A percentile compares a stretch with the other conserved stretches of the same genome.
Conservation (phyloP, 345 rosid genomes). For the Hirschfeldia incana region DNA sequence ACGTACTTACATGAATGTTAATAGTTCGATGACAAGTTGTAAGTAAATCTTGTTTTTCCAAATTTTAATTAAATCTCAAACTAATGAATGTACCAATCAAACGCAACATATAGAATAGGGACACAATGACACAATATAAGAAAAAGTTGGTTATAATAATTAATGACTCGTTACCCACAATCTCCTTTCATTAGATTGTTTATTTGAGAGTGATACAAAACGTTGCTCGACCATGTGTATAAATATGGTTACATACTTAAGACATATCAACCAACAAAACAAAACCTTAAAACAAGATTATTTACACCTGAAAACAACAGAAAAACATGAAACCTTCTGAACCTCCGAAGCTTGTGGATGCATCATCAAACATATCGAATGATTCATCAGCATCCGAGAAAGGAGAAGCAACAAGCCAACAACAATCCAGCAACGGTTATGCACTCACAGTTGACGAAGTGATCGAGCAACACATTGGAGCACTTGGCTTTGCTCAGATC, state of each 20-base stretch:
- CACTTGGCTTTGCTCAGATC: slow-evolving; percentile 62
- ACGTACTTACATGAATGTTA: background rate
- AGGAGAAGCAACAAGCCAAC: slow-evolving; percentile 19
- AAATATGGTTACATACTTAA: slow-evolving; percentile 13
- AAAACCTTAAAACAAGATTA: background rate
- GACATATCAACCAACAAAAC: slow-evolving; percentile 2
- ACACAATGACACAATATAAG: background rate
- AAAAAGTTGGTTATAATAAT: background rate
- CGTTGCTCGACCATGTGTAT: slow-evolving; percentile 23
- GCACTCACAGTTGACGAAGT: slow-evolving; percentile 72
- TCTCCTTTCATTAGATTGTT: background rate
- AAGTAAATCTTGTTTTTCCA: slow-evolving; percentile 5
- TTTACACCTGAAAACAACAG: slow-evolving; percentile 35
- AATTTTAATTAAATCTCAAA: background rate
- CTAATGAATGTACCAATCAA: slow-evolving; percentile 10
- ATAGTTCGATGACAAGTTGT: background rate
- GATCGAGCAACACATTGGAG: slow-evolving; percentile 58
- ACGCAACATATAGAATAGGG: background rate
- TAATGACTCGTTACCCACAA: slow-evolving; percentile 29
- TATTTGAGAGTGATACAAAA: slow-evolving; percentile 11
- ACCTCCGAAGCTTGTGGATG: background rate
- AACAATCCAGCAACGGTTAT: slow-evolving; percentile 20
- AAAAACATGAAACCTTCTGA: slow-evolving; percentile 9
- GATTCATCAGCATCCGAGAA: slow-evolving; percentile 31
- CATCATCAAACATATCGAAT: slow-evolving; percentile 24